Evolutionary conservation across 1,139 yeast genomes (phyloP), one percentile per base, ranked within the genome.

Genomic region (Geotrichum restrictum): DNA sequence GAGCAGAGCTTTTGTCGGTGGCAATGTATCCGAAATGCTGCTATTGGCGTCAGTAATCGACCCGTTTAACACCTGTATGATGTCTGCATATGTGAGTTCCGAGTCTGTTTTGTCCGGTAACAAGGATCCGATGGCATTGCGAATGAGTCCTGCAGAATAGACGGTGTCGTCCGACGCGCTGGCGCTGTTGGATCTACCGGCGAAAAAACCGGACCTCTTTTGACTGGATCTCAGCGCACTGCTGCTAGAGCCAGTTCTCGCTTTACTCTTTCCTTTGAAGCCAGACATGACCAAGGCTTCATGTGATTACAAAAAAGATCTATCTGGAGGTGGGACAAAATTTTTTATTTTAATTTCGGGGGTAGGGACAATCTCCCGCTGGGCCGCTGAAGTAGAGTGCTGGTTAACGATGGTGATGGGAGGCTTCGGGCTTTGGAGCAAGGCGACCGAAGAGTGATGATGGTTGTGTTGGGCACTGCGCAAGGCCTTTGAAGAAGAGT

Each of bases 41-140:
- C 46, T 19, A 1, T 45, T 48, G 10, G 38, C 37, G 14, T 29
- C 21, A 1, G 48, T 14, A 4, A 44, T 38, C 10, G 47, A 42
- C 33, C 48, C 36, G 36, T 45, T 44, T 18, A 53, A 49, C 8
- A 51, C 49, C 14, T 38, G 33, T 18, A 53, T 45, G 6, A 53
- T 48, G 22, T 53, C 56, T 3, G 48, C 47, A 34, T 49, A 49
- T 8, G 53, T 47, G n/a, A 53, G 38, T 18, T 53, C 56, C 13
- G 36, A 18, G 29, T 53, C 53, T 5, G 40, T 42, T 32, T 49
- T 53, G 6, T 49, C 53, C 4, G 56, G 56, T 2, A 53, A 27
- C 14, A 53, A 31, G 3, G 56, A 49, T 19, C 44, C 36, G 11
- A 49, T 45, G 14, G 11, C 37, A 10, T 48, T 18, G 22, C 18